Evolutionary conservation across 83 land plant genomes (phyloP).

Genomic region (Diphasiastrum complanatum): DNA sequence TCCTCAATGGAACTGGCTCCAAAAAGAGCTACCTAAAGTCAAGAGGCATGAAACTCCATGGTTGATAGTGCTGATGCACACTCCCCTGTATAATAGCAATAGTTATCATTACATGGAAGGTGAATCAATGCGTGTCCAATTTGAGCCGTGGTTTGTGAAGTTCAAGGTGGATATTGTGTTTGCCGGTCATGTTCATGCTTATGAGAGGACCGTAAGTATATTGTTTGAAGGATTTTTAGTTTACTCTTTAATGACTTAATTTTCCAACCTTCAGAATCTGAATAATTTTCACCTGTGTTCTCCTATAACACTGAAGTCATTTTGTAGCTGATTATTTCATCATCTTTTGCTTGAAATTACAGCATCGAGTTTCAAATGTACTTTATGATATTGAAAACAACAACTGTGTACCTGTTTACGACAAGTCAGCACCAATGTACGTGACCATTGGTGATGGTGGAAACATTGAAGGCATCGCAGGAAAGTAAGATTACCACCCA

Average conservation of each 20-base stretch:
- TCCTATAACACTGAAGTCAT: too few species aligned
- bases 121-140: conserved; percentile 48
- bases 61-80: conserved; percentile 60
- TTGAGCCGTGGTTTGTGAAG: conserved; percentile 46
- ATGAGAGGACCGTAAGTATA: conserved; percentile 60
- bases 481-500: conserved; percentile 43
- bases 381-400: conserved; percentile 48
- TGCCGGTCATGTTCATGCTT: conserved; percentile 68
- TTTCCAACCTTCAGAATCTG: too few species aligned
- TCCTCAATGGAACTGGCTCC: conserved; percentile 55
- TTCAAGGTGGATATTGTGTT: conserved; percentile 54
- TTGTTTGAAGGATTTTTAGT: too few species aligned
- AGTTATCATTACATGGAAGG: conserved; percentile 57
- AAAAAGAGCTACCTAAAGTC: conserved; percentile 36
- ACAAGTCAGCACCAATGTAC: conserved; percentile 56
- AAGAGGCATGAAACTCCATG: conserved; percentile 55
- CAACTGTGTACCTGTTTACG: conserved; percentile 38
- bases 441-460: conserved; percentile 83
- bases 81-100: conserved; percentile 51
- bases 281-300: too few species aligned
- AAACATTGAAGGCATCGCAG: conserved; percentile 63
- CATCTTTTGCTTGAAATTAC: conserved; percentile 18
- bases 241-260: too few species aligned
- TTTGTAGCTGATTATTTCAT: too few species aligned
- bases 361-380: conserved; percentile 63